Conservation (phyloP, 495 filamentous ascomycete species). For the Daldinia decipiens region DNA sequence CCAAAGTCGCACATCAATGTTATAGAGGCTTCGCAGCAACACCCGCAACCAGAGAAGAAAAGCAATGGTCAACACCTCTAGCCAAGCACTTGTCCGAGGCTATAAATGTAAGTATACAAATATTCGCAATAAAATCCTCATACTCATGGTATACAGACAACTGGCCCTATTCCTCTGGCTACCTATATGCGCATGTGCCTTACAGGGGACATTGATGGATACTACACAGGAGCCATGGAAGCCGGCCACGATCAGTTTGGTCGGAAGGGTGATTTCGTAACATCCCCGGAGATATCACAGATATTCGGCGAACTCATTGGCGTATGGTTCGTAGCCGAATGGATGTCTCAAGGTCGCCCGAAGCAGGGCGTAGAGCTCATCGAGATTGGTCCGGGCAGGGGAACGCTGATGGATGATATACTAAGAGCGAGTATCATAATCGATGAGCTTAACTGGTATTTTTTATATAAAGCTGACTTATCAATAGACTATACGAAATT, state of each 20-base stretch:
- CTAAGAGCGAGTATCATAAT: conserved; percentile 70
- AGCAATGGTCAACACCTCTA: conserved; percentile 87
- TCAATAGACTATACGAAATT: conserved; percentile 79
- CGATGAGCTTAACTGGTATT: not conserved
- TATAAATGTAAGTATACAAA: conserved; percentile 69
- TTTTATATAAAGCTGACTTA: conserved; percentile 12
- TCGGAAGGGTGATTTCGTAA: conserved; percentile 91
- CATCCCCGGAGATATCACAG: conserved; percentile 96
- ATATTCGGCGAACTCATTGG: conserved; percentile 94
- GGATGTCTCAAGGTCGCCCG: conserved; percentile 85
- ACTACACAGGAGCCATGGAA: conserved; percentile 81
- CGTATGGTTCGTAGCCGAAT: conserved; percentile 94
- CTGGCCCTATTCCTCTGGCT: conserved; percentile 90
- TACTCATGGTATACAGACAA: conserved; percentile 60
- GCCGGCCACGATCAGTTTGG: conserved; percentile 84
- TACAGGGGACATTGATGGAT: conserved; percentile 88
- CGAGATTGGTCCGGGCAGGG: conserved; percentile 92
- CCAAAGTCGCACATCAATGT: conserved; percentile 25
- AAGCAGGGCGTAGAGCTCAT: conserved; percentile 82
- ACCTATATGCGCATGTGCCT: conserved; percentile 99
- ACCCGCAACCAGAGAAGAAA: conserved; percentile 58
- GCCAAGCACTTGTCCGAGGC: conserved; percentile 85
- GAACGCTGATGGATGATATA: conserved; percentile 97
- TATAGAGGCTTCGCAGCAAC: conserved; percentile 39
- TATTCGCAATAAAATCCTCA: not conserved